These are phyloP conservation scores for Jackrogersella multiformis DNA, from an alignment of 495 filamentous ascomycete genomes.

Conservation along the genomic window DNA sequence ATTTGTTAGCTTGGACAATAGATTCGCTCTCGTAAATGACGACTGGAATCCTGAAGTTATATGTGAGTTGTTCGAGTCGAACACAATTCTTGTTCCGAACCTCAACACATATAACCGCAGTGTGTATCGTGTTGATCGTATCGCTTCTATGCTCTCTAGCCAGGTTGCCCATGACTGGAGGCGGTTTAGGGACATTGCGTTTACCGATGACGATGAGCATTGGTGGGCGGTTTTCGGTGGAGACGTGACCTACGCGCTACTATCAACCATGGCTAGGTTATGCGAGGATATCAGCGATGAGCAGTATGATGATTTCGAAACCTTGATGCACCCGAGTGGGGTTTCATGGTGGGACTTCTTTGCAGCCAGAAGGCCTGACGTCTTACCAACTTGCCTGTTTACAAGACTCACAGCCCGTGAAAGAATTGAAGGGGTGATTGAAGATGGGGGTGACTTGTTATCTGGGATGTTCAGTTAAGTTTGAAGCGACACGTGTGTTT, in stretches of 20 bases:
- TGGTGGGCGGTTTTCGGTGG: background rate
- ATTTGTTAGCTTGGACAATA: background rate
- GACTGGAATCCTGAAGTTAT: background rate
- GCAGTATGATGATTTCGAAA: background rate
- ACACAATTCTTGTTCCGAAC: slow-evolving; percentile 6
- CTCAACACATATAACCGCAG: background rate
- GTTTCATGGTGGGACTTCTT: slow-evolving; percentile 18
- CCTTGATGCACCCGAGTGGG: slow-evolving; percentile 18
- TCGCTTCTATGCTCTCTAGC: background rate
- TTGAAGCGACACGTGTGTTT: background rate
- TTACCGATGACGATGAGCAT: background rate
- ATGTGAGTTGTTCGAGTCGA: background rate
- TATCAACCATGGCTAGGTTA: background rate
- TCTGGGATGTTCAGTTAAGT: background rate
- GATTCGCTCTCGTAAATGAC: background rate
- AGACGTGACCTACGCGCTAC: slow-evolving; percentile 1
- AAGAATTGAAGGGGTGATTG: background rate
- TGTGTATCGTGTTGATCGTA: background rate
- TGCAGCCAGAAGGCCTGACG: background rate
- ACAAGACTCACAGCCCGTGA: background rate
- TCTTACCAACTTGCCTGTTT: slow-evolving; percentile 9
- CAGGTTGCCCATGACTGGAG: background rate
- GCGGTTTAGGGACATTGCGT: background rate
- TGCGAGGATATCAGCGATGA: background rate
- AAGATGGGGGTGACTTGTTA: background rate